A percentile compares a stretch with the other conserved stretches of the same genome.
These are phyloP conservation scores for Babjeviella inositovora DNA, from an alignment of 805 yeast species.

Conservation along the genomic window DNA sequence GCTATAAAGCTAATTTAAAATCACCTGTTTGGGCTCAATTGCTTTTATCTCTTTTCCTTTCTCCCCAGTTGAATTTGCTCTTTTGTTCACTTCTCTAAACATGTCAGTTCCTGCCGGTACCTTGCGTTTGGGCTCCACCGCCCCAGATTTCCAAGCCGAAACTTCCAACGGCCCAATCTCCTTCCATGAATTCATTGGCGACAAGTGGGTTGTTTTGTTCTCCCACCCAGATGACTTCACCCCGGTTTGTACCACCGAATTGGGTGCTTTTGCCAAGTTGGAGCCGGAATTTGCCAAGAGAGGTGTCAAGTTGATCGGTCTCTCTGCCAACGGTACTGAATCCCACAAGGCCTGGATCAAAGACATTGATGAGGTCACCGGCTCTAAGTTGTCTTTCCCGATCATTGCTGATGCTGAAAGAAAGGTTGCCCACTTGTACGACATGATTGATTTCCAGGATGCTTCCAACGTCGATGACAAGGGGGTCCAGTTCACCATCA, in stretches of 20 bases:
- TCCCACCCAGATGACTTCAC: slow-evolving; percentile 72
- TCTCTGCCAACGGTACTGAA: slow-evolving; percentile 46
- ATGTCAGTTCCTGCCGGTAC: slow-evolving; percentile 23
- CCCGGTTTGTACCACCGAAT: slow-evolving; percentile 67
- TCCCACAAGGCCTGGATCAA: slow-evolving; percentile 56
- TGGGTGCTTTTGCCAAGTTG: slow-evolving; percentile 60
- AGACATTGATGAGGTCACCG: slow-evolving; percentile 56
- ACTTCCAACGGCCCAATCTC: slow-evolving; percentile 48
- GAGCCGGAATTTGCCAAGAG: slow-evolving; percentile 55
- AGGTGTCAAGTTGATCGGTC: slow-evolving; percentile 50
- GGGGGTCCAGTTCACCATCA: slow-evolving; percentile 50
- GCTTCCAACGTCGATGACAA: slow-evolving; percentile 49
- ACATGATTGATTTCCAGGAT: slow-evolving; percentile 60
- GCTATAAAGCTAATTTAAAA: too few relatives aligned
- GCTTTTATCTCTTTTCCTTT: not conserved
- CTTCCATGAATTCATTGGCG: slow-evolving; percentile 47
- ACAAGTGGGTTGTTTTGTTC: slow-evolving; percentile 51
- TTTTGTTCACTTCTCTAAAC: slow-evolving; percentile 1
- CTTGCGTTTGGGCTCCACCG: slow-evolving; percentile 40
- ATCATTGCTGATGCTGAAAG: slow-evolving; percentile 52
- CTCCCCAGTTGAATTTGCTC: not conserved
- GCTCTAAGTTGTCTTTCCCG: slow-evolving; percentile 42
- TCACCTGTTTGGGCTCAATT: not conserved
- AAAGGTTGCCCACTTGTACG: slow-evolving; percentile 43
- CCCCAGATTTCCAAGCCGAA: slow-evolving; percentile 52